Conservation (phyloP, 441 rosid species). For the Jatropha multifida region DNA sequence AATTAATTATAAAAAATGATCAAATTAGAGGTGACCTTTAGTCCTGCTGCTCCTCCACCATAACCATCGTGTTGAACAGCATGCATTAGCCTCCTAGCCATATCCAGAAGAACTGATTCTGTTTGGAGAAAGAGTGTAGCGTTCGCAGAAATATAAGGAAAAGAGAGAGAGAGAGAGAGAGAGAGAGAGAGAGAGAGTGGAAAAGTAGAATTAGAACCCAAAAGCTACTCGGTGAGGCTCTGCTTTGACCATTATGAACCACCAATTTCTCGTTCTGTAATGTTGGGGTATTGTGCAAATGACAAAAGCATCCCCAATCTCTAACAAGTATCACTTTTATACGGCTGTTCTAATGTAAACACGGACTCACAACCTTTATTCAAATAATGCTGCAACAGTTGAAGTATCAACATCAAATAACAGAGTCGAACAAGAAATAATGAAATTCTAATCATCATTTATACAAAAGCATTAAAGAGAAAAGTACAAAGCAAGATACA, state of each 20-base stretch:
- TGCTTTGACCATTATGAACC: too few species aligned
- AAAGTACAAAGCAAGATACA: neutral
- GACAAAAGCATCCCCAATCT: too few species aligned
- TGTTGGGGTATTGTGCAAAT: too few species aligned
- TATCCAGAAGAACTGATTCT: neutral
- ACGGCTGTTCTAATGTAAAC: too few species aligned
- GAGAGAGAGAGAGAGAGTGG: neutral
- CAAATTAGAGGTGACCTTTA: constrained; percentile 35
- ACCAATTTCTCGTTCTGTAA: too few species aligned
- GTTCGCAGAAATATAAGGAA: neutral
- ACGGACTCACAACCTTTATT: too few species aligned
- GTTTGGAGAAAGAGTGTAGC: neutral
- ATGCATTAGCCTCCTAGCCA: constrained; percentile 17
- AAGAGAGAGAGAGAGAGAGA: neutral
- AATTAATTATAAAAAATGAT: neutral
- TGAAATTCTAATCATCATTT: neutral
- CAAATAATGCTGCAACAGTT: too few species aligned
- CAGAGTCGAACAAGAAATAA: neutral
- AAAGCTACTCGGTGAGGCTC: too few species aligned
- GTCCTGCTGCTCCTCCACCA: constrained; percentile 52
- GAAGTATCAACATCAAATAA: too few species aligned
- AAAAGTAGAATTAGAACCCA: neutral
- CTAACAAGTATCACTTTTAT: too few species aligned
- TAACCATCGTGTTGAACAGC: constrained; percentile 30
- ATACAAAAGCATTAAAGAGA: neutral